Evolutionary conservation across 257 asterid species (phyloP).

Genomic region (Thymus mandschuricus): DNA sequence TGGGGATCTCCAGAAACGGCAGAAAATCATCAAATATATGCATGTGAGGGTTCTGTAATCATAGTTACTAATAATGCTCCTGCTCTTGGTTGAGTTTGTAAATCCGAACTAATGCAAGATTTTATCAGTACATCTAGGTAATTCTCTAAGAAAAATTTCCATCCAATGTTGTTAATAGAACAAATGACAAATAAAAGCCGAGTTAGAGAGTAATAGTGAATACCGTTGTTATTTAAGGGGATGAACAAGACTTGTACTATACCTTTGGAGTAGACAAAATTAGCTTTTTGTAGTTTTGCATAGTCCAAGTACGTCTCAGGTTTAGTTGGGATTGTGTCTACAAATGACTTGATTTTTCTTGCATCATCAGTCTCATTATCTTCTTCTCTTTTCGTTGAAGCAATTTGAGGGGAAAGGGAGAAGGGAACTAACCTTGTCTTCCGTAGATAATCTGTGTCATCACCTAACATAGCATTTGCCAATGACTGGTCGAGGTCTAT

Average conservation of each 20-base stretch:
- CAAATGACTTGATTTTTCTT: neutral
- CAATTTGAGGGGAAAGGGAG: neutral
- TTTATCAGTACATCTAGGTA: neutral
- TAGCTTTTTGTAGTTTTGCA: neutral
- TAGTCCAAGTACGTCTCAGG: neutral
- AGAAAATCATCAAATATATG: conserved; percentile 4
- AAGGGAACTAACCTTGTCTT: neutral
- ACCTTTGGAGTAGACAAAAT: neutral
- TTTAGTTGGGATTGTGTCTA: neutral
- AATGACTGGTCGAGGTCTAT: neutral
- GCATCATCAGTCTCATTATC: neutral
- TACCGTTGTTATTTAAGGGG: neutral
- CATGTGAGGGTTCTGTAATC: neutral
- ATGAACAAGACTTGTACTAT: neutral
- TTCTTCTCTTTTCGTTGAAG: neutral
- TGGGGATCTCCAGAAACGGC: conserved; percentile 1
- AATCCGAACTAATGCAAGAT: neutral
- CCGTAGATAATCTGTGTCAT: neutral
- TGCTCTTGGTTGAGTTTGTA: neutral
- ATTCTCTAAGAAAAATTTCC: neutral
- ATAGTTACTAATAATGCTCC: neutral
- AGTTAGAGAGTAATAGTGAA: neutral
- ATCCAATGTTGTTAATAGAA: conserved; percentile 1
- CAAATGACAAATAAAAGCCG: neutral
- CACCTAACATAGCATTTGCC: neutral